Conservation (phyloP, 2,329 filamentous ascomycete genomes). For the Lecanicillium sp. region DNA sequence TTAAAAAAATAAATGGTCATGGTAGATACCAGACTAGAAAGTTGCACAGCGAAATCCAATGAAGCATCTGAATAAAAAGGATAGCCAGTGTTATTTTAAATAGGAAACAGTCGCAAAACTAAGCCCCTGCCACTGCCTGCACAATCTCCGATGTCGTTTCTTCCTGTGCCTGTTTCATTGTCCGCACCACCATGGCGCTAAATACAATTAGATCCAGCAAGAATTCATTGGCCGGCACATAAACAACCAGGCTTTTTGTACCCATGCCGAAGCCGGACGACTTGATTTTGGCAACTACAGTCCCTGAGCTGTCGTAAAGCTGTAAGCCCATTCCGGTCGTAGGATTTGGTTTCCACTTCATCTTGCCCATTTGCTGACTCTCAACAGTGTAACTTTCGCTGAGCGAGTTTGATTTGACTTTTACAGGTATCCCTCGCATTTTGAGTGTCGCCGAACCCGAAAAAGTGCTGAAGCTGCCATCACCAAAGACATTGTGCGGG, state of each 20-base stretch:
- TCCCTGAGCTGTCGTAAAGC: neutral
- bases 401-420: neutral
- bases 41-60: too few species aligned
- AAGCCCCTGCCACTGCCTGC: neutral
- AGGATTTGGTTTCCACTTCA: conserved; percentile 1
- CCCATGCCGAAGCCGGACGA: neutral
- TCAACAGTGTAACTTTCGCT: neutral
- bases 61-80: too few species aligned
- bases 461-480: neutral
- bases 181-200: neutral
- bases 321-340: neutral
- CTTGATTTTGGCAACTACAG: neutral
- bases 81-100: too few species aligned
- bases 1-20: too few species aligned
- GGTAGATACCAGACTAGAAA: too few species aligned
- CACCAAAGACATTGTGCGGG: neutral
- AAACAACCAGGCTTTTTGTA: neutral
- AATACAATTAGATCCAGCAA: neutral
- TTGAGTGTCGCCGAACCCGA: neutral
- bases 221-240: neutral
- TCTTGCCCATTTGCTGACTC: neutral
- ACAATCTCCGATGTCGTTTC: neutral
- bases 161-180: neutral
- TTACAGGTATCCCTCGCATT: neutral
- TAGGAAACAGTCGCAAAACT: neutral